Conservation (phyloP, 257 asterid species). For the Solanum etuberosum region DNA sequence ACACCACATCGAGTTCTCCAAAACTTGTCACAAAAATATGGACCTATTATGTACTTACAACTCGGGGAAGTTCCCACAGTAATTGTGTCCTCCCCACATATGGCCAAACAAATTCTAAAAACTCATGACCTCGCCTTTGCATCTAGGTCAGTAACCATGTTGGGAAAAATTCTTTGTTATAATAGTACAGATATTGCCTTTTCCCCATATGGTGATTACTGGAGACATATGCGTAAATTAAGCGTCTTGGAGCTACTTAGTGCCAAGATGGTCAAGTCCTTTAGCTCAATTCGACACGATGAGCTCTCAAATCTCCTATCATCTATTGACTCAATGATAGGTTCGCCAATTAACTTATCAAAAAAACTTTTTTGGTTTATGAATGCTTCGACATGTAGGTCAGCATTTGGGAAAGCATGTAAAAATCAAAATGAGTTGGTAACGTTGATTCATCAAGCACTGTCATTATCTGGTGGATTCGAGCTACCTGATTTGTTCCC, state of each 20-base stretch:
- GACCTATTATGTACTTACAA: neutral
- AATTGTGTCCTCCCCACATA: neutral
- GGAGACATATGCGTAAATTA: neutral
- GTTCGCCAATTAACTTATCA: neutral
- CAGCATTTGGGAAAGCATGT: neutral
- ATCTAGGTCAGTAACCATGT: neutral
- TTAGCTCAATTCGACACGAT: neutral
- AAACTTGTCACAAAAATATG: conserved; percentile 2
- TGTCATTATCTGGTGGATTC: neutral
- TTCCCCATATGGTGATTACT: neutral
- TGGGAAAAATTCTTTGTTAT: neutral
- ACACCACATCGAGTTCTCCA: conserved; percentile 10
- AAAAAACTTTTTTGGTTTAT: neutral
- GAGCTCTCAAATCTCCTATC: neutral
- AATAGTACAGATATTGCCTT: neutral
- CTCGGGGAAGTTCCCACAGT: conserved; percentile 5
- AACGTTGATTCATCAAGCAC: neutral
- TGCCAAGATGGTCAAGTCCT: neutral
- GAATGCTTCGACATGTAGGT: neutral
- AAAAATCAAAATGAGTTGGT: neutral
- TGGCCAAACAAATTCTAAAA: neutral
- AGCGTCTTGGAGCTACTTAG: neutral
- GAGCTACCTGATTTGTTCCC: neutral
- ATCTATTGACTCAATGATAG: neutral
- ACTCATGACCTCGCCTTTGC: conserved; percentile 15